Conservation (phyloP, 2,329 filamentous ascomycete genomes). For the Sporothrix pseudoabietina region DNA sequence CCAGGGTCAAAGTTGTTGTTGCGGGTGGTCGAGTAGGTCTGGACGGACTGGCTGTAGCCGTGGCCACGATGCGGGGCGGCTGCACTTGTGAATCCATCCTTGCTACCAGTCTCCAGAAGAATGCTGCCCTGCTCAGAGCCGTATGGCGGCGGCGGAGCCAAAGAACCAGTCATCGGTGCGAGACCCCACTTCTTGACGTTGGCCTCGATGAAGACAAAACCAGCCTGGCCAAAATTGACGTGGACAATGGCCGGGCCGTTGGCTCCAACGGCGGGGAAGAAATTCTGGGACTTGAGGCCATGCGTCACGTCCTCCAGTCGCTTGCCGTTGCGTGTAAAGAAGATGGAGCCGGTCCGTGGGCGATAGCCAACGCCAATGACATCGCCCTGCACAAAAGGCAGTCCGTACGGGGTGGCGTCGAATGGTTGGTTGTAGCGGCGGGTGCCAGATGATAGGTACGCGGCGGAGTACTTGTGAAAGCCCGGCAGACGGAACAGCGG, state of each 20-base stretch:
- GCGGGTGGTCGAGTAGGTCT: conserved; percentile 45
- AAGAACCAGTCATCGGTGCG: conserved; percentile 90
- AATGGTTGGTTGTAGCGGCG: conserved; percentile 95
- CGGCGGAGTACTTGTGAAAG: conserved; percentile 88
- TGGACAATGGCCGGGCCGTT: conserved; percentile 91
- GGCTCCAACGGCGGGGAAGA: conserved; percentile 96
- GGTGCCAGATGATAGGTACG: conserved; percentile 84
- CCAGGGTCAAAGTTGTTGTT: conserved; percentile 55
- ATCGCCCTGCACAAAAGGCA: conserved; percentile 85
- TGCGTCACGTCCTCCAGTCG: conserved; percentile 93
- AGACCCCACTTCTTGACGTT: conserved; percentile 99
- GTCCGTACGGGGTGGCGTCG: conserved; percentile 74
- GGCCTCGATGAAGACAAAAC: conserved; percentile 98
- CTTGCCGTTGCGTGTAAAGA: conserved; percentile 98
- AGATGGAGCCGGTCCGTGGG: conserved; percentile 89
- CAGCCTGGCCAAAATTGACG: conserved; percentile 96
- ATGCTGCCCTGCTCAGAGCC: conserved; percentile 97
- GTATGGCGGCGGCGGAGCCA: conserved; percentile 94
- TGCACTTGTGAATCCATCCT: conserved; percentile 54
- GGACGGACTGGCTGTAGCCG: conserved; percentile 51
- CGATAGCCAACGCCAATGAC: conserved; percentile 95
- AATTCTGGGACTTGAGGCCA: conserved; percentile 90
- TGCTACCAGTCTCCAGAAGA: conserved; percentile 79
- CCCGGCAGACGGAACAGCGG: conserved; percentile 91
- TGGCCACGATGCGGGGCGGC: conserved; percentile 46